Evolutionary conservation across 1,284 basidiomycete species (phyloP).

Genomic region (Grifola frondosa): DNA sequence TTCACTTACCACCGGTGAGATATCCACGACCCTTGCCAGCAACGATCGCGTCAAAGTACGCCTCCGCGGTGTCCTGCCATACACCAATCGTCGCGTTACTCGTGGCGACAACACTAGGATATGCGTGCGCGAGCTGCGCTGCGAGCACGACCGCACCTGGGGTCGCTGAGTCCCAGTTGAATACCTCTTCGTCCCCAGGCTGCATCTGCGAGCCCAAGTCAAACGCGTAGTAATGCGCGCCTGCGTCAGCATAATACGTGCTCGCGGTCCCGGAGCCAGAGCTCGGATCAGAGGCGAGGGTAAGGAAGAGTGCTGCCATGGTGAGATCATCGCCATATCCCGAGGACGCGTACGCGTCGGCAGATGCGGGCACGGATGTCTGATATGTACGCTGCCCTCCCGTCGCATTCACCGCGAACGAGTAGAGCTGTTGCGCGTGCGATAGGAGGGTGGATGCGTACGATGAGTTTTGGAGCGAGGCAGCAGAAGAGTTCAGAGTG

Average conservation of each 20-base stretch:
- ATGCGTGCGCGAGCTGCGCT: conserved; percentile 58
- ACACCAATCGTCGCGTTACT: conserved; percentile 45
- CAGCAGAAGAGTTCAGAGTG: conserved; percentile 46
- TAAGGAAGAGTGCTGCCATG: conserved; percentile 75
- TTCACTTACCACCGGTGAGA: conserved; percentile 49
- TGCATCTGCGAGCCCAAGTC: conserved; percentile 40
- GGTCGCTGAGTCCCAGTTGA: conserved; percentile 89
- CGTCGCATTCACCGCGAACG: conserved; percentile 66
- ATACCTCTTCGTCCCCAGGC: conserved; percentile 50
- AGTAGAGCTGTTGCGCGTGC: conserved; percentile 76
- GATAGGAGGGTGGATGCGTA: conserved; percentile 70
- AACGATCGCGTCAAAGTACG: conserved; percentile 75
- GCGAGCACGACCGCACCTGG: conserved; percentile 78
- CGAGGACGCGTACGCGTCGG: conserved; percentile 72
- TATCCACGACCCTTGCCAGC: conserved; percentile 53
- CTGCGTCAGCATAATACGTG: conserved; percentile 57
- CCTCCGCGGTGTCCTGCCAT: conserved; percentile 75
- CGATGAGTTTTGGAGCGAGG: conserved; percentile 70
- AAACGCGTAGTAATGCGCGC: conserved; percentile 60
- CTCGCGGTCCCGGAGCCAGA: conserved; percentile 11
- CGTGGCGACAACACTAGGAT: conserved; percentile 43
- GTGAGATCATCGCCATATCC: conserved; percentile 69
- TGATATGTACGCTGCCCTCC: conserved; percentile 60
- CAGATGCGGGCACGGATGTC: conserved; percentile 62
- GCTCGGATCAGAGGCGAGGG: conserved; percentile 60